phyloP scores from a whole-genome alignment of 805 yeast species.

The Lipomyces lipofer region DNA sequence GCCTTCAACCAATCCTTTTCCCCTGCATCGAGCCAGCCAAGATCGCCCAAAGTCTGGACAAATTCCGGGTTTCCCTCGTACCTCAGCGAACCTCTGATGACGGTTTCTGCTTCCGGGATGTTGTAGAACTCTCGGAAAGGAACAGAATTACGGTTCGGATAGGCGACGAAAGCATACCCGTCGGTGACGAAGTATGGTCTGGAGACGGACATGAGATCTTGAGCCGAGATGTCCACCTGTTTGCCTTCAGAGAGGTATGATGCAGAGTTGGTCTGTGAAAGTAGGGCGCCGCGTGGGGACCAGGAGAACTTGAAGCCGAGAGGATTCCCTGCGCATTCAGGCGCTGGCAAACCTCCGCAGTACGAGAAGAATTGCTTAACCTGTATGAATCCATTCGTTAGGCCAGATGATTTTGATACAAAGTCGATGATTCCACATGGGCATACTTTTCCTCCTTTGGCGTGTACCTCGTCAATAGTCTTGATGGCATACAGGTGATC shows the following conservation, averaged over 20 bases:
- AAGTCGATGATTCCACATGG: not conserved
- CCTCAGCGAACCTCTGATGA: conserved; percentile 94
- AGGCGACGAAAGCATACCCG: conserved; percentile 88
- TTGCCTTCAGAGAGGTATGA: conserved; percentile 68
- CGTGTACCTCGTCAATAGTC: conserved; percentile 95
- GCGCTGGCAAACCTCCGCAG: conserved; percentile 99
- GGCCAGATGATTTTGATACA: not conserved
- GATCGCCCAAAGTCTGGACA: conserved; percentile 88
- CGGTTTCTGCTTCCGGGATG: conserved; percentile 96
- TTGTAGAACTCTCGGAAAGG: conserved; percentile 84
- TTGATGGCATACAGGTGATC: conserved; percentile 98
- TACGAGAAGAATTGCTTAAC: conserved; percentile 82
- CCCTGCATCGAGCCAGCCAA: conserved; percentile 85
- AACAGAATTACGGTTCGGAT: conserved; percentile 98
- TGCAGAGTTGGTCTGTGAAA: conserved; percentile 90
- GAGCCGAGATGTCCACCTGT: conserved; percentile 70
- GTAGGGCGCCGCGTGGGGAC: conserved; percentile 96
- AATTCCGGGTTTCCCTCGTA: conserved; percentile 99
- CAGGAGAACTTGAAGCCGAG: conserved; percentile 98
- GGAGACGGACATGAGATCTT: conserved; percentile 91
- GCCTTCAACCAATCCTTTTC: conserved; percentile 56
- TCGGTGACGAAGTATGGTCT: conserved; percentile 93
- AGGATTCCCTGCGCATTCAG: conserved; percentile 96
- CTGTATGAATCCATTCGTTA: conserved; percentile 43
- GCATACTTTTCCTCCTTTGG: conserved; percentile 76